Conservation (phyloP, 495 filamentous ascomycete species). For the Chaetomium cochliodes region DNA sequence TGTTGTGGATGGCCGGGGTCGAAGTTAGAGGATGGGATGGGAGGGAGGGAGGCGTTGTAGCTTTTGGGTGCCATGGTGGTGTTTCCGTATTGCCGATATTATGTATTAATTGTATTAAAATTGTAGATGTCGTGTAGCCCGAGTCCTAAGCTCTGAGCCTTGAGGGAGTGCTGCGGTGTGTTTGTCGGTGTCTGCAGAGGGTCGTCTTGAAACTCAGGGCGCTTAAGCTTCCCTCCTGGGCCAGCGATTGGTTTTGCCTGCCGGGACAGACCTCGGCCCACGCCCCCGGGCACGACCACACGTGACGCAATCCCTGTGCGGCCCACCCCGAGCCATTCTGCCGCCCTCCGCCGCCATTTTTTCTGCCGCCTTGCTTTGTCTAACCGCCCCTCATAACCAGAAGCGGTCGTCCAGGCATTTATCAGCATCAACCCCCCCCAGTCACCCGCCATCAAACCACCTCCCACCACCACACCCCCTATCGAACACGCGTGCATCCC, state of each 20-base stretch:
- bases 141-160: not conserved
- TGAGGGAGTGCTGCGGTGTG: not conserved
- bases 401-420: not conserved
- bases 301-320: slow-evolving; percentile 3
- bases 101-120: not conserved
- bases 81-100: too few relatives aligned
- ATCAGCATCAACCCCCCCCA: slow-evolving; percentile 1
- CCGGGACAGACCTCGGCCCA: slow-evolving; percentile 12
- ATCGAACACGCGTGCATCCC: not conserved
- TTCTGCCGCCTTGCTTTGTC: slow-evolving; percentile 23
- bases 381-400: slow-evolving; percentile 12
- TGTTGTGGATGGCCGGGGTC: slow-evolving; percentile 19
- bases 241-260: slow-evolving; percentile 15
- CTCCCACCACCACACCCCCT: slow-evolving; percentile 1
- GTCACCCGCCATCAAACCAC: slow-evolving; percentile 1
- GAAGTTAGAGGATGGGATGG: slow-evolving; percentile 16
- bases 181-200: not conserved
- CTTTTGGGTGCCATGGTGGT: slow-evolving; percentile 16
- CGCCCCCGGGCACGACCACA: not conserved
- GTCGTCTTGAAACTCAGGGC: not conserved
- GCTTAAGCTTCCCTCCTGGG: not conserved
- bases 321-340: slow-evolving; percentile 31
- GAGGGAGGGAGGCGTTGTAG: slow-evolving; percentile 12
- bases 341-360: slow-evolving; percentile 36
- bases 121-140: not conserved